Base-by-base conservation (phyloP, 768 basidiomycete genomes). In the Cytidiella melzeri region DNA sequence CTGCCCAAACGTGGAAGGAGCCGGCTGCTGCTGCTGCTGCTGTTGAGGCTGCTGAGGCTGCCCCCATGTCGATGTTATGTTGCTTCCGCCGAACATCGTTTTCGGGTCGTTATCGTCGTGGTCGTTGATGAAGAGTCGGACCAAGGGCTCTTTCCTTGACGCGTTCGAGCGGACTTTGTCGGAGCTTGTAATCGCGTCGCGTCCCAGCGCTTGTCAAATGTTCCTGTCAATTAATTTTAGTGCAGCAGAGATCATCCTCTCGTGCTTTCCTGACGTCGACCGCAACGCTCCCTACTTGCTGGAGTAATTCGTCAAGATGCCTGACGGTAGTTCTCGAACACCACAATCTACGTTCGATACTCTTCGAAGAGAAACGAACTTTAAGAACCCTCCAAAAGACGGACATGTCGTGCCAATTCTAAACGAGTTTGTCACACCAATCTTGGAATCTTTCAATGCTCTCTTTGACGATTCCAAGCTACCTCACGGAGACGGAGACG, bases 361-460 rank as follows among this genome's bases (percentile, higher is more conserved):
- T 3, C 75, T 94, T 44, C 73, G 73, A 24, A 78, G 94, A 48
- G 92, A 96, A 70, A 70, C 80, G 5, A 65, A 74, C 3, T 96
- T 96, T 69, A 76, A 78, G 65, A 73, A 82, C 50, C 96, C 95
- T 0, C 75, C 86, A 23, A 73, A 75, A 56, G 68, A 78, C 37
- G 79, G 79, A 19, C 77, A 87, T 20, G 80, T 83, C 11, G 81
- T 89, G 55, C 81, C 81, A 18, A 87, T 88, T 46, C 74, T 98
- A 52, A 91, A 96, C 57, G 90, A 95, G 67, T 90, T 97, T 59
- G 92, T 97, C 47, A 72, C 80, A 20, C 95, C 96, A 5, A 94
- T 97, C 64, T 80, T 98, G 54, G 88, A 97, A 65, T 92, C 90
- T 34, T 98, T 99, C 76, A 95, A 98, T 67, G 84, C 92, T 13